Conservation (phyloP, 2,329 filamentous ascomycete species). For the Exophiala alcalophila region DNA sequence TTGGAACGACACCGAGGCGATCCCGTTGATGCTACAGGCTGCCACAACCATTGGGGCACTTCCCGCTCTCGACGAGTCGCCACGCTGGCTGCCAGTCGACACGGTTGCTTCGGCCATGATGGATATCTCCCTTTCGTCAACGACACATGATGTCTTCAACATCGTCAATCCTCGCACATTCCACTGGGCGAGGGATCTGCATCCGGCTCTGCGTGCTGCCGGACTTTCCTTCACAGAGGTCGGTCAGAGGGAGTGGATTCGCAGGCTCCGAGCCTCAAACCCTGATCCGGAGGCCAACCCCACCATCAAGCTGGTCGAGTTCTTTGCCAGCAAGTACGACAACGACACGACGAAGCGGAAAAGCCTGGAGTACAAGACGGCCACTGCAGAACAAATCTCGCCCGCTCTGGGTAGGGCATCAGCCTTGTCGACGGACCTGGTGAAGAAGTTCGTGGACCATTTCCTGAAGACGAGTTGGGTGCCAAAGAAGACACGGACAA, state of each 20-base stretch:
- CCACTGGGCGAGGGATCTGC: slow-evolving; percentile 44
- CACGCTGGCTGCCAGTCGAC: slow-evolving; percentile 46
- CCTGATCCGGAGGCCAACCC: slow-evolving; percentile 51
- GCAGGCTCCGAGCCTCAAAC: slow-evolving; percentile 44
- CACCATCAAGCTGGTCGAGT: slow-evolving; percentile 53
- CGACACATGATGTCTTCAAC: slow-evolving; percentile 45
- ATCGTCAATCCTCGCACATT: slow-evolving; percentile 52
- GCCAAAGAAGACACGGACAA: background rate
- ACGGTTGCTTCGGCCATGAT: slow-evolving; percentile 34
- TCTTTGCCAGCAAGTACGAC: slow-evolving; percentile 54
- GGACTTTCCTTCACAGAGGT: slow-evolving; percentile 39
- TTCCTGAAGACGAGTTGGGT: slow-evolving; percentile 22
- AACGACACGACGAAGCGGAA: slow-evolving; percentile 40
- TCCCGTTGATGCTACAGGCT: slow-evolving; percentile 52
- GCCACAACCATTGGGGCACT: slow-evolving; percentile 43
- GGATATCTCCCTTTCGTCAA: slow-evolving; percentile 33
- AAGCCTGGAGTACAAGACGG: slow-evolving; percentile 42
- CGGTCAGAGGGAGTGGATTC: slow-evolving; percentile 33
- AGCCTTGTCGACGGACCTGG: slow-evolving; percentile 16
- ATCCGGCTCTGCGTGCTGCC: slow-evolving; percentile 51
- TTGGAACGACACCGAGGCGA: slow-evolving; percentile 54
- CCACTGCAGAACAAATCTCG: slow-evolving; percentile 36
- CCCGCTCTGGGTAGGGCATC: slow-evolving; percentile 37
- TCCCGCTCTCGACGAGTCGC: slow-evolving; percentile 45
- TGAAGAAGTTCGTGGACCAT: slow-evolving; percentile 30